Percentiles rank a stretch among this genome's conserved stretches.
phyloP scores from a whole-genome alignment of 495 filamentous ascomycete genomes.

The Podospora bellae-mahoneyi region DNA sequence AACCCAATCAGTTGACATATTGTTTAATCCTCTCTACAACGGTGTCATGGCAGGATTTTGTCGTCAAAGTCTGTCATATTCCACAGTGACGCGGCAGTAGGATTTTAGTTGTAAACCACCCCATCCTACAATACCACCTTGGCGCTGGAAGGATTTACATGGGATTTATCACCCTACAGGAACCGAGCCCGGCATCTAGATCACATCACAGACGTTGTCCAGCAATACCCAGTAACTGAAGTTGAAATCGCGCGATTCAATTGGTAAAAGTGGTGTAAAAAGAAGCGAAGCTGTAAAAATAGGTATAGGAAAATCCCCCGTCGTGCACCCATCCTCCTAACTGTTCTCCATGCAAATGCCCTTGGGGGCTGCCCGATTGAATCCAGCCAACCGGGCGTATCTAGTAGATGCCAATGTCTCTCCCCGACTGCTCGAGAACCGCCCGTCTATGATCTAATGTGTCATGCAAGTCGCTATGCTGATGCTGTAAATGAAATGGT shows the following conservation, averaged over 20 bases:
- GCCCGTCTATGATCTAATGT: not conserved
- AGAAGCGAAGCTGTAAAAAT: not conserved
- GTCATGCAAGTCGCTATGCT: not conserved
- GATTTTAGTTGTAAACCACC: not conserved
- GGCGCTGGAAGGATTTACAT: not conserved
- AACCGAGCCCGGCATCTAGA: not conserved
- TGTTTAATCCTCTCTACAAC: not conserved
- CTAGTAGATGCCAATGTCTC: not conserved
- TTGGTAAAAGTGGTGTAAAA: not conserved
- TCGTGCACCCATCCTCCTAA: not conserved
- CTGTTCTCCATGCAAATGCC: not conserved
- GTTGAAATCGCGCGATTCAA: not conserved
- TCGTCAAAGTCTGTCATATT: too few relatives aligned
- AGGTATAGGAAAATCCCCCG: not conserved
- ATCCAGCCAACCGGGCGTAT: not conserved
- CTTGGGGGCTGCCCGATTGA: not conserved
- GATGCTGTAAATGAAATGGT: not conserved
- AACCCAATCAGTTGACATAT: not conserved
- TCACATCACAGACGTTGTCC: not conserved
- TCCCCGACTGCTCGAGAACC: not conserved
- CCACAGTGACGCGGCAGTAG: too few relatives aligned
- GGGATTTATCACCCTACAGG: not conserved
- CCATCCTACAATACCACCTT: not conserved
- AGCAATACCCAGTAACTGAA: not conserved
- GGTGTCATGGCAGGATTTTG: not conserved